Base-by-base conservation (phyloP, 2,329 filamentous ascomycete genomes). In the Claviceps pusilla region DNA sequence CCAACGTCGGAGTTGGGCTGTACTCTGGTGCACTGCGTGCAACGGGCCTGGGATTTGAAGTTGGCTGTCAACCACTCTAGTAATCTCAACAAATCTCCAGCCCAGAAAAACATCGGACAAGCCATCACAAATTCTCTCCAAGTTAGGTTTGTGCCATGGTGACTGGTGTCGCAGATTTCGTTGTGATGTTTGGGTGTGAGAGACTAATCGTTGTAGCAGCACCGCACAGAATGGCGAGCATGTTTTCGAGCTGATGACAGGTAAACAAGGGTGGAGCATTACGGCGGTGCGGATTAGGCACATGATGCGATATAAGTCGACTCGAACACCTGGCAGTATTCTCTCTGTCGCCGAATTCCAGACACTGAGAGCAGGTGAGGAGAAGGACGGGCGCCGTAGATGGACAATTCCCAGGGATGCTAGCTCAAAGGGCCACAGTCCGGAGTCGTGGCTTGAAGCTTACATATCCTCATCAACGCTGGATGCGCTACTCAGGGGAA, bases 41-140 rank as follows among this genome's bases (percentile, higher is more conserved):
- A 55, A 5, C 59, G 61, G 10, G 61, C 66, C 1, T 69, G 67
- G 67, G 67, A 68, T 49, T 54, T 69, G 33, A 62, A 65, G 16
- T 51, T 67, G 14, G 56, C 54, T n/a, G 54, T 59, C 10, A 59
- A 54, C 5, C 60, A 57, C 6, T 55, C 56, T 1, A 49, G 46
- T 14, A 49, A 56, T 16, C 54, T 57, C 42, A 41, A 55, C 4
- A 48, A 53, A 11, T 59, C 62, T 4, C 31, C 54, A 7, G 54
- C 37, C 4, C 59, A 65, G 29, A 51, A 43, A 41, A 24, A 19
- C 4, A 62, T 65, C 50, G 60, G 61, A 14, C 19, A 57, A 14
- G 54, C 50, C 1, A 46, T 68, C 7, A 57, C 64, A 1, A 53
- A 55, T 7, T 61, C 63, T 6, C 50, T 66, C 33, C 53, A 47